Evolutionary conservation across 1,139 yeast genomes (phyloP).

Genomic region (Candida sanyaensis): DNA sequence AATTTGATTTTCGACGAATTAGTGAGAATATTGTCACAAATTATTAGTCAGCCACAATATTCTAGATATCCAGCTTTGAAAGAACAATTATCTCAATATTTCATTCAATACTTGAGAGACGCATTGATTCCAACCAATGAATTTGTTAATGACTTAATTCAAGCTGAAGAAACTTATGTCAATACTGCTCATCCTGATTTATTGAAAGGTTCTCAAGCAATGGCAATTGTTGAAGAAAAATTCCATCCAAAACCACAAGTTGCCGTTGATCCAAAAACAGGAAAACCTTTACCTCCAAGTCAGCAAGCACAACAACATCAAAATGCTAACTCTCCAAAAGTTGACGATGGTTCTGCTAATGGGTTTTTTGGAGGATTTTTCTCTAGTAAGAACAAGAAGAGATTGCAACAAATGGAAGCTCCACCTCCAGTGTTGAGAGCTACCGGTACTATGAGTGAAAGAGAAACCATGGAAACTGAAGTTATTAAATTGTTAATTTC

Average conservation of each 20-base stretch:
- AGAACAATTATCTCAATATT: slow-evolving; percentile 79
- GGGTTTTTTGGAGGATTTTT: slow-evolving; percentile 96
- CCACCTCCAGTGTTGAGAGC: slow-evolving; percentile 97
- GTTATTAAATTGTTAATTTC: slow-evolving; percentile 89
- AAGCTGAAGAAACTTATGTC: slow-evolving; percentile 87
- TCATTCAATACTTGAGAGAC: slow-evolving; percentile 78
- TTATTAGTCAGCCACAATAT: slow-evolving; percentile 77
- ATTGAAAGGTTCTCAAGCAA: slow-evolving; percentile 91
- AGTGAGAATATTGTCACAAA: slow-evolving; percentile 85
- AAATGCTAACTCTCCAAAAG: slow-evolving; percentile 17
- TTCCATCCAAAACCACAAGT: slow-evolving; percentile 81
- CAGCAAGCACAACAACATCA: slow-evolving; percentile 32
- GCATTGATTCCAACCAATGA: slow-evolving; percentile 82
- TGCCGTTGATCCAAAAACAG: slow-evolving; percentile 90
- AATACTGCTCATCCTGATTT: slow-evolving; percentile 98
- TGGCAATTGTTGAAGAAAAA: slow-evolving; percentile 91
- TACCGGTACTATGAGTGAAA: slow-evolving; percentile 90
- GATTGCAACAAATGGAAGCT: slow-evolving; percentile 94
- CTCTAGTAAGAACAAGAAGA: slow-evolving; percentile 88
- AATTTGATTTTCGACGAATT: slow-evolving; percentile 91
- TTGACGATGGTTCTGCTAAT: slow-evolving; percentile 46
- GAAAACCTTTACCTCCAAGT: slow-evolving; percentile 65
- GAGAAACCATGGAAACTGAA: slow-evolving; percentile 96
- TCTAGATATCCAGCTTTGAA: slow-evolving; percentile 88
- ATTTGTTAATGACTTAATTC: slow-evolving; percentile 80